Conservation (phyloP, 1,284 basidiomycete genomes). For the Fomes fomentarius region DNA sequence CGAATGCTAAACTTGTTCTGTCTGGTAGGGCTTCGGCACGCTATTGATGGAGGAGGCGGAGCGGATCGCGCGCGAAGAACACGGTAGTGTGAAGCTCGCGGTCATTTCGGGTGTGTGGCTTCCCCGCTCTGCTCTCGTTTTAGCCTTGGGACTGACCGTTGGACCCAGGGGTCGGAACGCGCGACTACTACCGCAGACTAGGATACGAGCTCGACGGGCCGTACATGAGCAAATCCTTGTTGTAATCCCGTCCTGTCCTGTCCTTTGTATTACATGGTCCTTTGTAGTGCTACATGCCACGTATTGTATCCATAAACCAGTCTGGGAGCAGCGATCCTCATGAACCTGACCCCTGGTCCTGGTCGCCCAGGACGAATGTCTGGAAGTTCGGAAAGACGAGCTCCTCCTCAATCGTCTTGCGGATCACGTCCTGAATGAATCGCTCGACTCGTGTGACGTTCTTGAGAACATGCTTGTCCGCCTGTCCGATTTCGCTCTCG, state of each 20-base stretch:
- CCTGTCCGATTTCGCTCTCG: slow-evolving; percentile 95
- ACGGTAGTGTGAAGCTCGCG: slow-evolving; percentile 91
- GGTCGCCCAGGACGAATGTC: slow-evolving; percentile 68
- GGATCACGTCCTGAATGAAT: slow-evolving; percentile 93
- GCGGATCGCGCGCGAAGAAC: slow-evolving; percentile 96
- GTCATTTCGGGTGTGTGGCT: slow-evolving; percentile 85
- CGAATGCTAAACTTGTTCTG: slow-evolving; percentile 2
- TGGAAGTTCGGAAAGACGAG: slow-evolving; percentile 94
- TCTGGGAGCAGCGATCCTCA: not conserved
- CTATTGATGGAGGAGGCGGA: slow-evolving; percentile 99
- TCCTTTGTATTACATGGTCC: slow-evolving; percentile 27
- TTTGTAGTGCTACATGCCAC: slow-evolving; percentile 30
- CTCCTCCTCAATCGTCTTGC: slow-evolving; percentile 94
- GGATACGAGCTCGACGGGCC: slow-evolving; percentile 96
- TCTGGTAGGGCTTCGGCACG: slow-evolving; percentile 89
- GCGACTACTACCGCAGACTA: slow-evolving; percentile 92
- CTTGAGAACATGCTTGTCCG: slow-evolving; percentile 93
- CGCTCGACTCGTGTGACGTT: slow-evolving; percentile 97
- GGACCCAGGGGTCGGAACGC: slow-evolving; percentile 81
- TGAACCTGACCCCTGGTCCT: slow-evolving; percentile 10
- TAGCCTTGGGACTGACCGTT: slow-evolving; percentile 5
- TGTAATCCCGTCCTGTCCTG: slow-evolving; percentile 26
- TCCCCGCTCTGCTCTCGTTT: not conserved
- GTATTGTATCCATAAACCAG: slow-evolving; percentile 10
- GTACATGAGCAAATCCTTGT: slow-evolving; percentile 89